Evolutionary conservation across 129 eudicot species (phyloP).

Genomic region (Dittrichia graveolens): DNA sequence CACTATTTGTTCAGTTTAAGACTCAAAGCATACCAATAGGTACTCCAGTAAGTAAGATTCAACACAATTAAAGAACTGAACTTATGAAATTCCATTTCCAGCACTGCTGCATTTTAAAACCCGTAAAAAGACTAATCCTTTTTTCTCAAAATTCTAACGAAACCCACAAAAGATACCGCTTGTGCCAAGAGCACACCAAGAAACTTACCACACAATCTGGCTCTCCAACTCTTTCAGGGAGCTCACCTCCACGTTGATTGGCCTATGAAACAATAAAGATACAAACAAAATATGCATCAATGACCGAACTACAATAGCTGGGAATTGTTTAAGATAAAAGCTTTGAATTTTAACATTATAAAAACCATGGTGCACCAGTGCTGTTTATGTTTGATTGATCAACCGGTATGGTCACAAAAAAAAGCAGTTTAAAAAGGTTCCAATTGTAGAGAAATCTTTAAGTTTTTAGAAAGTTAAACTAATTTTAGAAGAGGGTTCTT

Average conservation of each 20-base stretch:
- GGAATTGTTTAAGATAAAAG: background rate
- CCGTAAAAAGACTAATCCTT: background rate
- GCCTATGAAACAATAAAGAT: constrained; percentile 31
- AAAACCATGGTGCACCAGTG: background rate
- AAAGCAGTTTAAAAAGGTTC: background rate
- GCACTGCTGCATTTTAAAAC: background rate
- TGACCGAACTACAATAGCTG: background rate
- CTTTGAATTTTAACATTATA: background rate
- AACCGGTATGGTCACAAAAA: background rate
- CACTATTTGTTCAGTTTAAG: background rate
- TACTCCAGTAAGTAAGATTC: background rate
- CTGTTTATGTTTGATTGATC: background rate
- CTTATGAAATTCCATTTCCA: background rate
- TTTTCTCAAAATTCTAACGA: background rate
- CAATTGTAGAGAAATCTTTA: background rate
- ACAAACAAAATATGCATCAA: background rate
- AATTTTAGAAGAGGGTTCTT: constrained; percentile 7
- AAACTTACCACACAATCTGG: constrained; percentile 84
- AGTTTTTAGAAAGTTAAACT: constrained; percentile 7
- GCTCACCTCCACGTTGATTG: constrained; percentile 51
- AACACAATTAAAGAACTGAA: background rate
- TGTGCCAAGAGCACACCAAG: background rate
- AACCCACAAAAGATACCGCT: background rate
- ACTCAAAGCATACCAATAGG: background rate
- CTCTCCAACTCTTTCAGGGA: constrained; percentile 85